Evolutionary conservation across 2,329 filamentous ascomycete species (phyloP), one percentile per base, ranked within the genome.

Genomic region (Colletotrichum sp.): DNA sequence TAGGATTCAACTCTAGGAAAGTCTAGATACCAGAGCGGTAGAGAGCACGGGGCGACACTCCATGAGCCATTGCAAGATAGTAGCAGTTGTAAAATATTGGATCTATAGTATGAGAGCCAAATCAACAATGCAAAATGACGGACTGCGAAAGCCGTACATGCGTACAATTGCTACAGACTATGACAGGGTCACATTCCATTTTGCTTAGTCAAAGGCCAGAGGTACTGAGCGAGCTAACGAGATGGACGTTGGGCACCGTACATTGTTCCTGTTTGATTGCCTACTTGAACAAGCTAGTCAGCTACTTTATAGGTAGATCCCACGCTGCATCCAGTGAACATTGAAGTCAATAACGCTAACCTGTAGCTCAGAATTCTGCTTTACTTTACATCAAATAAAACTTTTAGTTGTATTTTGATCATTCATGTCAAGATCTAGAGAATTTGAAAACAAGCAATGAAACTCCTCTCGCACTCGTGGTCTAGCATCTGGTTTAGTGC

Each of bases 141-240:
- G n/a, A 22, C 44, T 7, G 44, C 11, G 4, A 13, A 49, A 49
- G 6, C 0, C 2, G 19, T 4, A 44, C 8, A 6, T n/a, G 2
- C 1, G 19, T 44, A 44, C 39, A 3, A 19, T 44, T n/a, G 39
- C 39, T 44, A 11, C 19, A 44, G 39, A 5, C 5, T 44, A 9
- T 1, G 4, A 44, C 9, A 44, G 16, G 8, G 12, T n/a, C 0
- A 44, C 39, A 11, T 6, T n/a, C 8, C 3, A 6, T 44, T 44
- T 11, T n/a, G 39, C 5, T 11, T 44, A 3, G 16, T 6, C 1
- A 11, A 44, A 44, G 39, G 1, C 39, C 19, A 44, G 19, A 44
- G 39, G 5, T 44, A 44, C 5, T 44, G 1, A 44, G 39, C 6
- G 39, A 36, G 34, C 34, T 16, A 36, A 16, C 15, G 34, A 16